Conservation (phyloP, 1,284 basidiomycete species). For the Gymnopus androsaceus region DNA sequence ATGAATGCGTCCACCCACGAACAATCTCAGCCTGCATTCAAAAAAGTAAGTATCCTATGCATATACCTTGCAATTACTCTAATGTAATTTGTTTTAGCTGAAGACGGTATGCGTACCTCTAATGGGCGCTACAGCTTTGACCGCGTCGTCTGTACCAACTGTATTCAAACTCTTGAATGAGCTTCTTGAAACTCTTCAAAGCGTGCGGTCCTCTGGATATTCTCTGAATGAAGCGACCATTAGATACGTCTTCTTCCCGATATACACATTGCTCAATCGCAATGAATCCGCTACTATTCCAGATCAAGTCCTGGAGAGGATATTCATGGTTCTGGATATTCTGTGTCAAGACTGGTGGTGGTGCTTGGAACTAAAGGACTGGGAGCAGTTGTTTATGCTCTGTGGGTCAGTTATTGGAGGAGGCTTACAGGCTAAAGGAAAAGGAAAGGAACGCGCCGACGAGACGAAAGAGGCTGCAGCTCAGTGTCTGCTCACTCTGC, state of each 20-base stretch:
- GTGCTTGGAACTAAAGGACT: slow-evolving; percentile 60
- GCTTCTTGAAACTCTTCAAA: slow-evolving; percentile 50
- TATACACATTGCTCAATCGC: slow-evolving; percentile 80
- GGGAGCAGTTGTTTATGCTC: slow-evolving; percentile 87
- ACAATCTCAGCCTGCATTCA: slow-evolving; percentile 32
- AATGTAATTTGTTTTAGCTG: slow-evolving; percentile 47
- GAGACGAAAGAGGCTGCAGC: slow-evolving; percentile 75
- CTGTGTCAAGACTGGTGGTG: slow-evolving; percentile 82
- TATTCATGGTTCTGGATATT: slow-evolving; percentile 61
- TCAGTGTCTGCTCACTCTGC: slow-evolving; percentile 54
- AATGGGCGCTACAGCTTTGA: slow-evolving; percentile 62
- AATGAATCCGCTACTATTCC: slow-evolving; percentile 69
- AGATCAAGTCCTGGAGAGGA: slow-evolving; percentile 76
- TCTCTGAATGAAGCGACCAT: slow-evolving; percentile 64
- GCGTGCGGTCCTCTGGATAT: slow-evolving; percentile 39
- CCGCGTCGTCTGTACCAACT: slow-evolving; percentile 50
- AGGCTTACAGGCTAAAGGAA: slow-evolving; percentile 59
- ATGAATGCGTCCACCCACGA: slow-evolving; percentile 10
- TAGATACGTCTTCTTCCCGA: slow-evolving; percentile 84
- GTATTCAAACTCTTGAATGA: slow-evolving; percentile 55
- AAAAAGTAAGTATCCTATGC: slow-evolving; percentile 26
- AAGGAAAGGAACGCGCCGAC: slow-evolving; percentile 65
- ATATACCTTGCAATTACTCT: background rate
- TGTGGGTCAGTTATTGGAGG: slow-evolving; percentile 69
- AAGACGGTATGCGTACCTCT: slow-evolving; percentile 81